phyloP scores from a whole-genome alignment of 805 yeast genomes.

The Myxozyma sirexii region DNA sequence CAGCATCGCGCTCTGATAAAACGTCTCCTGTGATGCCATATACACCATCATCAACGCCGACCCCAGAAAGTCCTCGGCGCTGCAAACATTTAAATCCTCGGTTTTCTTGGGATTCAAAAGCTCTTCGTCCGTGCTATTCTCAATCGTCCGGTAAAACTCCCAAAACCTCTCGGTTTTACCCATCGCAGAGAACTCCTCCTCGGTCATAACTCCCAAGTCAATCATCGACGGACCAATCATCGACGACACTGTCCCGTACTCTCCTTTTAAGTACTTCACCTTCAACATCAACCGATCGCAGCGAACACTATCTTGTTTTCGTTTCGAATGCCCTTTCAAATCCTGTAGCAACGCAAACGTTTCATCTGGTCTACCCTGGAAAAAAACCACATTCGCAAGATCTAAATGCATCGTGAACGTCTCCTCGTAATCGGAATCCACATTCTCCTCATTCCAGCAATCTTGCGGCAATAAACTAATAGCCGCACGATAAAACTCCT shows the following conservation, averaged over 20 bases:
- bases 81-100: background rate
- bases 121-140: conserved; percentile 24
- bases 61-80: conserved; percentile 6
- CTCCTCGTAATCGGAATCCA: conserved; percentile 25
- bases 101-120: conserved; percentile 6
- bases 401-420: conserved; percentile 15
- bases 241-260: background rate
- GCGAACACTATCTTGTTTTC: background rate
- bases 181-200: conserved; percentile 6
- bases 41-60: conserved; percentile 14
- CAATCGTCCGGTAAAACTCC: conserved; percentile 14
- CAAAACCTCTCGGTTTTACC: conserved; percentile 10
- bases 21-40: conserved; percentile 18
- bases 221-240: conserved; percentile 5
- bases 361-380: conserved; percentile 19
- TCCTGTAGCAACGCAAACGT: background rate
- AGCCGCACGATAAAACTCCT: conserved; percentile 18
- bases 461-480: conserved; percentile 20
- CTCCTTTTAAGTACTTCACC: conserved; percentile 18
- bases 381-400: conserved; percentile 20
- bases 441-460: conserved; percentile 18
- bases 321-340: background rate
- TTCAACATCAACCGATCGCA: conserved; percentile 9
- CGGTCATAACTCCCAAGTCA: conserved; percentile 2
- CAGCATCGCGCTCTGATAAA: conserved; percentile 11